Evolutionary conservation across 768 basidiomycete genomes (phyloP).

Genomic region (Russula foetens): DNA sequence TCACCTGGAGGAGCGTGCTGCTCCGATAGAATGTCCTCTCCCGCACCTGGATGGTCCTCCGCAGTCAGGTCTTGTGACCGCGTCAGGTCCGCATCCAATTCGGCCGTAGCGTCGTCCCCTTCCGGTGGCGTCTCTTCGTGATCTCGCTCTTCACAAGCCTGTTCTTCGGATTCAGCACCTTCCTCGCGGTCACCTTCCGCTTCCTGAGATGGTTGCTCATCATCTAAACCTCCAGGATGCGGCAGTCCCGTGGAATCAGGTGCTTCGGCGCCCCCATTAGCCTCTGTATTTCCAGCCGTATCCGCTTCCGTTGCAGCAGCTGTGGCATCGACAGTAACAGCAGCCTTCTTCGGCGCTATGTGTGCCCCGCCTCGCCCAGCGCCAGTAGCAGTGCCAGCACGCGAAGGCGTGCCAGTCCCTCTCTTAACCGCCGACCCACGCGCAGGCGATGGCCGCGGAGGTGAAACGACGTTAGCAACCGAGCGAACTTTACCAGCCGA

Average conservation of each 20-base stretch:
- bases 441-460: constrained; percentile 22
- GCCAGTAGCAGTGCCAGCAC: constrained; percentile 19
- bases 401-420: constrained; percentile 5
- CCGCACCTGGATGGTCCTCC: constrained; percentile 1
- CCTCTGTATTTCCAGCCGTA: not conserved
- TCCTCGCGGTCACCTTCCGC: constrained; percentile 11
- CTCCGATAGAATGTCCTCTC: constrained; percentile 4
- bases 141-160: constrained; percentile 16
- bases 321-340: constrained; percentile 1
- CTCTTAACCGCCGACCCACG: constrained; percentile 24
- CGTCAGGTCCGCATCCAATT: not conserved
- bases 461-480: constrained; percentile 21
- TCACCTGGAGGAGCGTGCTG: constrained; percentile 9
- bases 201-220: constrained; percentile 18
- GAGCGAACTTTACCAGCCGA: constrained; percentile 54
- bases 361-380: constrained; percentile 22
- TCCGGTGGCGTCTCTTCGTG: constrained; percentile 15
- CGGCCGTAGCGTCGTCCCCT: not conserved
- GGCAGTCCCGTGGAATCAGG: not conserved
- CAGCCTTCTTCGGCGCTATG: constrained; percentile 22
- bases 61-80: not conserved
- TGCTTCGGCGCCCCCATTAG: not conserved
- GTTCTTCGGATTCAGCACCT: constrained; percentile 8
- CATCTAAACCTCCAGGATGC: constrained; percentile 16
- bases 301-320: constrained; percentile 20